Base-by-base conservation (phyloP, 2,329 filamentous ascomycete genomes). In the Colletotrichum sp. region DNA sequence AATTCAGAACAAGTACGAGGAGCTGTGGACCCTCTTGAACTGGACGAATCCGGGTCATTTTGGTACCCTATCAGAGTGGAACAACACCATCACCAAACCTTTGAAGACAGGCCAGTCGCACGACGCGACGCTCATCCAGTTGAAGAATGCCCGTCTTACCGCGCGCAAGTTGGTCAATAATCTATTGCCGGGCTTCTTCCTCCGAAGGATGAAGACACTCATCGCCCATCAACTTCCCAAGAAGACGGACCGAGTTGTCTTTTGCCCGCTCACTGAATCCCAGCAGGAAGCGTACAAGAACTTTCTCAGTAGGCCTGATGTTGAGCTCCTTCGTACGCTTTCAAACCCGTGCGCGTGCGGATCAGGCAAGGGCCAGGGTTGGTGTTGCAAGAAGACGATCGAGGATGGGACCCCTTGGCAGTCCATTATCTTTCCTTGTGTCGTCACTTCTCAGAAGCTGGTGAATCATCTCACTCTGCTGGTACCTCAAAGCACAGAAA, bases 1-100 rank as follows among this genome's bases (percentile, higher is more conserved):
- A 0, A 98, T 99, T 61, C 97, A 99, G 82, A 99, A 99, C 84
- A 97, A 95, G 79, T 99, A 99, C 83, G 95, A 98, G 82, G 97
- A 99, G 83, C 89, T 99, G 1, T 99, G 96, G 96, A 98, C 96
- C 0, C 88, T 99, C 0, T 88, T 99, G 4, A 98, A 99, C 82
- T 99, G 97, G 97, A 96, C 96, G 0, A 97, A 98, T 79, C 97
- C 97, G 0, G 96, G 96, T 0, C 86, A 89, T 63, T 90, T 93
- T 71, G 91, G 91, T 19, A 88, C 88, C 1, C 81, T 94, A 12
- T 87, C 90, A 7, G 94, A 95, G 57, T 99, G 97, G 97, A 94
- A 92, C 80, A 88, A 90, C 25, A 92, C 91, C 49, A 95, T 99
- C 75, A 93, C 93, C 69, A 91, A 93, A 27, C 97, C 96, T 0